Evolutionary conservation across 768 basidiomycete species (phyloP), one percentile per base, ranked within the genome.

Genomic region (Leccinum aurantiacum): DNA sequence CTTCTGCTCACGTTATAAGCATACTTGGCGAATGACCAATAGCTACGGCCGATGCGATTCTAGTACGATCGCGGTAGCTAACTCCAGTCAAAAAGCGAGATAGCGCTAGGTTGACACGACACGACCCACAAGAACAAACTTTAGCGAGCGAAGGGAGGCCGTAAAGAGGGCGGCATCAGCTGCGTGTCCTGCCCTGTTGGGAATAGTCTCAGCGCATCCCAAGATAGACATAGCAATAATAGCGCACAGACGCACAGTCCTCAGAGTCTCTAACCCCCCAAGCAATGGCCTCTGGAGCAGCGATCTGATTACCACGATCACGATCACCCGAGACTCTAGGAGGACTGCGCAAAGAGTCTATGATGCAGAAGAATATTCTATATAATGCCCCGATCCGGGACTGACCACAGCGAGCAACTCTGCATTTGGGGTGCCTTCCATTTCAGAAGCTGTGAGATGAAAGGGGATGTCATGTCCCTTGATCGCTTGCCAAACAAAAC

Each of bases 151-250:
- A 67, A 69, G 63, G 53, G 53, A 15, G 57, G 72, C 65, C 71
- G 70, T 65, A 72, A 69, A 35, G 29, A 58, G 61, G 69, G 71
- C 73, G 73, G 73, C 73, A 74, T 73, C 71, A 73, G 46, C 71
- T 58, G 71, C 73, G 64, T 69, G 73, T 61, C 60, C 56, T 63
- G 10, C 65, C 60, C 59, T 5, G 56, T 60, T 66, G 59, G 61
- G 67, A 55, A 63, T 58, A 52, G 44, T 35, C 25, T 22, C 35
- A 60, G 50, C 51, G 38, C 44, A 22, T 58, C 64, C 69, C 38
- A 64, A 68, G 57, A 62, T 60, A 53, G 64, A 63, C 54, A 70
- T 68, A 63, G 56, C 63, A 51, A 61, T 59, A 35, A 58, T 56
- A 49, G 27, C 46, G 25, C 49, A 56, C 41, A 25, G 29, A 54